phyloP scores from a whole-genome alignment of 345 rosid species.

The Sonneratia alba region DNA sequence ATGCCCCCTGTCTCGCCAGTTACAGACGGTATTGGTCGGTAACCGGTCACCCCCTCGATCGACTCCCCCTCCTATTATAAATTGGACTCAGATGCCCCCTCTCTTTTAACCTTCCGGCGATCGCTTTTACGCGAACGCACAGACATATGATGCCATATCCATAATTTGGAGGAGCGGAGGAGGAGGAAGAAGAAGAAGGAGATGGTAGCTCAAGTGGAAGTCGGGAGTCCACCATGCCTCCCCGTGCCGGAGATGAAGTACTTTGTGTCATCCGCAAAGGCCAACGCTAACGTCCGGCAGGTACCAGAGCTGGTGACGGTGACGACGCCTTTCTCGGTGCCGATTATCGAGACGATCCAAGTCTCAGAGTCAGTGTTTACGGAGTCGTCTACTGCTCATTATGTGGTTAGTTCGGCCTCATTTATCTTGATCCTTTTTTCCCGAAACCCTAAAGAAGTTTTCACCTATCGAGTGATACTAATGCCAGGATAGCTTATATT shows the following conservation, averaged over 20 bases:
- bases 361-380: slow-evolving; percentile 3
- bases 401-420: slow-evolving; percentile 24
- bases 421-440: too few relatives aligned
- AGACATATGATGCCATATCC: too few relatives aligned
- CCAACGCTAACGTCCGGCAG: slow-evolving; percentile 23
- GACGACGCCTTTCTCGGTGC: slow-evolving; percentile 29
- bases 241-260: slow-evolving; percentile 16
- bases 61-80: too few relatives aligned
- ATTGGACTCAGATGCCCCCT: too few relatives aligned
- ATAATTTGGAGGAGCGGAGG: too few relatives aligned
- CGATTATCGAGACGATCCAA: slow-evolving; percentile 22
- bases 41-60: slow-evolving; percentile 4
- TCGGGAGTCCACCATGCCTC: slow-evolving; percentile 41
- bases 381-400: slow-evolving; percentile 26
- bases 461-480: too few relatives aligned
- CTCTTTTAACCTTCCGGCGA: too few relatives aligned
- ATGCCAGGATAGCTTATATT: too few relatives aligned
- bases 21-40: slow-evolving; percentile 24
- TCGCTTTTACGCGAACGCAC: too few relatives aligned
- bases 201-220: slow-evolving; percentile 62
- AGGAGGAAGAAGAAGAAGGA: slow-evolving; percentile 3
- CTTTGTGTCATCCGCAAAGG: slow-evolving; percentile 14
- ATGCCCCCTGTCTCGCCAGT: background rate
- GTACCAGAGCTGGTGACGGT: slow-evolving; percentile 9
- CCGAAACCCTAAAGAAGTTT: too few relatives aligned